Evolutionary conservation across 2,329 filamentous ascomycete genomes (phyloP), one percentile per base, ranked within the genome.

Genomic region (Fusarium abutilonis): DNA sequence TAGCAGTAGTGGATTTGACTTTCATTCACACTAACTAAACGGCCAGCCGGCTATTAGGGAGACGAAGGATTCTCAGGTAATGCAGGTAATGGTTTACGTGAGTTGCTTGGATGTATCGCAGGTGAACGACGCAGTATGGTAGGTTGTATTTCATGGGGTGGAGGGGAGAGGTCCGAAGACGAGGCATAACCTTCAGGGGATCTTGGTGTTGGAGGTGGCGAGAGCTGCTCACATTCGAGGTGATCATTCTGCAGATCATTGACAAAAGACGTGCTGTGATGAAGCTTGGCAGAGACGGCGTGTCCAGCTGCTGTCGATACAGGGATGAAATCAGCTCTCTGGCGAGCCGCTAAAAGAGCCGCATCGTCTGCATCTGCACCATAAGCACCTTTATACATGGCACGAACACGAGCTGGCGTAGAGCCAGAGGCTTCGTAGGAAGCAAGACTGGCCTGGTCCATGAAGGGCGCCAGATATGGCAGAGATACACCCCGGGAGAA

Each of bases 401-500:
- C 52, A 10, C 57, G 63, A 44, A 51, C 44, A 26, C 60, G 63
- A n/a, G 47, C 45, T 11, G 45, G 29, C 5, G 67, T 56, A 4
- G 72, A 62, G 17, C 60, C 31, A 17, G 71, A 41, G 2, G 58
- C 54, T 6, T 67, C 59, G 42, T 69, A 74, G 6, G 65, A 52
- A 26, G 67, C 43, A 1, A 61, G 48, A 14, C 53, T 58, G 14
- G 52, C 41, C 42, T 75, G 73, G 13, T 76, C 75, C 6, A 69
- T 56, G 4, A 73, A 52, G 6, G 74, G 69, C 0, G 67, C 67
- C 9, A 76, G 56, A 36, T 75, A 75, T 1, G 75, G 71, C 3
- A 76, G 66, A 15, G 77, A 75, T 5, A 81, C 76, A 14, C 83
- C 81, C 21, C 85, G 78, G 11, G 85, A 87, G 73, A 98, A 97